A percentile compares a stretch with the other conserved stretches of the same genome.
Evolutionary conservation across 2,329 filamentous ascomycete genomes (phyloP).

Genomic region (Thielaviopsis punctulata): DNA sequence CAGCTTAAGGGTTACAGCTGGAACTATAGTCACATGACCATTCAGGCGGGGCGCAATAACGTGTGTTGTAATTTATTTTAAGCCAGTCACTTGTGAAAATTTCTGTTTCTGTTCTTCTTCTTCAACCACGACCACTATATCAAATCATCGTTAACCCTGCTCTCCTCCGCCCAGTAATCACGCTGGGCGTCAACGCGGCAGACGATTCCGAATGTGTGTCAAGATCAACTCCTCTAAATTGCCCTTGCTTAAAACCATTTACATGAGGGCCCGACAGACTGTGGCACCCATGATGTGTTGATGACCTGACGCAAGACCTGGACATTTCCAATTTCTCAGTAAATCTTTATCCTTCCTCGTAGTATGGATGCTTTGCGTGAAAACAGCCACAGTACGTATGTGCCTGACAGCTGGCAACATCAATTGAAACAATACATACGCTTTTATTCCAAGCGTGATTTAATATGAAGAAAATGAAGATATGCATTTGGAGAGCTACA

Average conservation of each 20-base stretch:
- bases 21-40: no score
- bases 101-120: background rate
- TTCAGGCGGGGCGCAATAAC: no score
- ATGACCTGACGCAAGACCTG: conserved; percentile 47
- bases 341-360: background rate
- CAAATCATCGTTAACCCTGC: conserved; percentile 25
- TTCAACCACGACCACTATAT: conserved; percentile 32
- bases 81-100: no score
- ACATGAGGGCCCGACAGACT: conserved; percentile 42
- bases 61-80: no score
- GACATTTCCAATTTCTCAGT: conserved; percentile 24
- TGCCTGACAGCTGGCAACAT: no score
- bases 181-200: conserved; percentile 22
- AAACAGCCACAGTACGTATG: no score
- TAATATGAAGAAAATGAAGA: no score
- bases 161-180: conserved; percentile 6
- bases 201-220: conserved; percentile 36
- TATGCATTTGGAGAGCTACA: no score
- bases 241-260: conserved; percentile 51
- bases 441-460: no score
- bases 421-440: no score
- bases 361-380: background rate
- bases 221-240: conserved; percentile 31
- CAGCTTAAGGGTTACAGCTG: no score
- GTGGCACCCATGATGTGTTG: conserved; percentile 47